Base-by-base conservation (phyloP, 2,329 filamentous ascomycete species). In the Ramularia endophylla region DNA sequence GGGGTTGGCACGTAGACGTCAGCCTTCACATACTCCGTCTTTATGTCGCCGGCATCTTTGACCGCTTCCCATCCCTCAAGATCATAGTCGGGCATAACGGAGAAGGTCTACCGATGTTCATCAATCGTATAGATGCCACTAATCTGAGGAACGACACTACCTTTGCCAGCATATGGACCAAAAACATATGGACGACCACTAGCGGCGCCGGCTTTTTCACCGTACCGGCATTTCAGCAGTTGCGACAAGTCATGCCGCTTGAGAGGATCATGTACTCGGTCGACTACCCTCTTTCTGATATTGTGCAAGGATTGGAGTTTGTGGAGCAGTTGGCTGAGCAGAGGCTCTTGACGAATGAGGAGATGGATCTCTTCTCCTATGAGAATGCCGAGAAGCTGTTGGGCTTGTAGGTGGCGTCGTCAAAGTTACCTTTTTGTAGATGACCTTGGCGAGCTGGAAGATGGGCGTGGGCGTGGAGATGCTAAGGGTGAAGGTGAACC, bases 161-260 rank as follows among this genome's bases (percentile, higher is more conserved):
- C 29, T 43, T 43, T 31, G 30, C 30, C 11, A 18, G 20, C 12
- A 6, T 18, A 33, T 6, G 13, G 12, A 6, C 8, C 2, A 31
- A 66, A 41, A 78, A 78, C 42, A 58, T 78, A 6, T 78, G 74
- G 73, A 55, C 79, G 18, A 78, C 75, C 1, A 77, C 74, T 1
- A 71, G 67, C 46, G 75, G 75, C 1, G n/a, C n/a, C n/a, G n/a
- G n/a, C n/a, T 69, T 72, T 48, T 78, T 47, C 25, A 31, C 37
- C 15, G 8, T 47, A 15, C 18, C 34, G n/a, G 39, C 22, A 5
- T 44, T 47, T 15, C 30, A 40, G 27, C 31, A 37, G 47, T 45
- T 66, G 40, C 46, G 65, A 39, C 48, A 48, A 38, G 48, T 47
- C 17, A 49, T 42, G 25, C 43, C 36, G 30, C 59, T 65, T 9